Percentiles rank a stretch among this genome's conserved stretches.
Evolutionary conservation across 345 rosid species (phyloP).

Genomic region (Salix dunnii): DNA sequence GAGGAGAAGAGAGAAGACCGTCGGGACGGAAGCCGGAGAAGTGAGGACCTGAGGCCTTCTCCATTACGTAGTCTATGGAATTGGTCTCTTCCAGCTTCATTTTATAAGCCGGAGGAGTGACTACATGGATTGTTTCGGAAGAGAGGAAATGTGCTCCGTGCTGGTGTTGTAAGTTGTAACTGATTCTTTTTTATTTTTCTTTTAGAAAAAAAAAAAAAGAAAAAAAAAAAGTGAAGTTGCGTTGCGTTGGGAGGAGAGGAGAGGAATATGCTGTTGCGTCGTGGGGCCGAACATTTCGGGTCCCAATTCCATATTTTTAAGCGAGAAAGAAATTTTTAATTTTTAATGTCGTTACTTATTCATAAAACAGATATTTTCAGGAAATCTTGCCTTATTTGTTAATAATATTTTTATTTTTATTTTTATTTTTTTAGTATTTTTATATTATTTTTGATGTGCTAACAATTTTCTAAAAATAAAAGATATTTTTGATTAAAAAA

Average conservation of each 20-base stretch:
- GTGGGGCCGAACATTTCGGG: background rate
- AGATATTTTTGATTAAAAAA: too few species aligned
- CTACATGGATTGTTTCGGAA: background rate
- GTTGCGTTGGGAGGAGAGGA: background rate
- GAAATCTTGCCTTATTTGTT: too few species aligned
- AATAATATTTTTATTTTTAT: too few species aligned
- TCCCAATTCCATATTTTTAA: background rate
- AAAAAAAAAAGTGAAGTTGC: background rate
- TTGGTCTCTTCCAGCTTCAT: conserved; percentile 53
- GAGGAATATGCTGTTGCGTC: background rate
- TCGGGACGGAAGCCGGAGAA: conserved; percentile 95
- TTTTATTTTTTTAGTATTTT: too few species aligned
- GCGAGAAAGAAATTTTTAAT: too few species aligned
- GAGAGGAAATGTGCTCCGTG: background rate
- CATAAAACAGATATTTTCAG: too few species aligned
- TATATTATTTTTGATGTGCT: too few species aligned
- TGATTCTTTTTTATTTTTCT: background rate
- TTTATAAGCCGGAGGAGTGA: background rate
- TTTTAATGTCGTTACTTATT: too few species aligned
- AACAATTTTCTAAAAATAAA: too few species aligned
- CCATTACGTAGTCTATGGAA: conserved; percentile 84
- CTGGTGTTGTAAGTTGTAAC: background rate
- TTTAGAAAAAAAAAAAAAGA: background rate
- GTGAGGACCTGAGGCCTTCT: conserved; percentile 96
- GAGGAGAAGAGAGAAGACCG: conserved; percentile 58